phyloP scores from a whole-genome alignment of 2,329 filamentous ascomycete species.

The Curvularia hawaiiensis region DNA sequence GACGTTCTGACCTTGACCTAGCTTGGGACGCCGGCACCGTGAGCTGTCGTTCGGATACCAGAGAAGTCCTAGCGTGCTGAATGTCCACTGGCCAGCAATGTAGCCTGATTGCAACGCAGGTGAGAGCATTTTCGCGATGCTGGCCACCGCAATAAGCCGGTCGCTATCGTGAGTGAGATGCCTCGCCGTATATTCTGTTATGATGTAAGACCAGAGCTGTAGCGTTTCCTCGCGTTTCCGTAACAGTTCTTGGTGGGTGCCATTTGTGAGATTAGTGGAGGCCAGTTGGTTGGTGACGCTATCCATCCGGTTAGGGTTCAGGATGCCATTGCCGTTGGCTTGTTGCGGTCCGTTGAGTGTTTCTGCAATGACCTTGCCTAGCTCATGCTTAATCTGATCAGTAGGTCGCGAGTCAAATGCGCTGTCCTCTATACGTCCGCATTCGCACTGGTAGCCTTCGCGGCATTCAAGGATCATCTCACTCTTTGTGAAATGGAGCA shows the following conservation, averaged over 20 bases:
- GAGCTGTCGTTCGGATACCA: conserved; percentile 44
- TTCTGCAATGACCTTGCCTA: conserved; percentile 32
- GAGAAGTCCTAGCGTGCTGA: conserved; percentile 40
- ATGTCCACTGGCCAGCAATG: conserved; percentile 46
- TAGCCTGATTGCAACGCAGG: conserved; percentile 38
- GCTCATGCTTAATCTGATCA: conserved; percentile 44
- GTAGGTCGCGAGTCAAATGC: conserved; percentile 40
- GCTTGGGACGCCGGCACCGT: conserved; percentile 32
- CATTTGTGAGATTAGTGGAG: conserved; percentile 31
- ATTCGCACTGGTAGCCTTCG: conserved; percentile 45
- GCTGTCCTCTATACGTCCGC: conserved; percentile 39
- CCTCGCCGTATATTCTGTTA: conserved; percentile 45
- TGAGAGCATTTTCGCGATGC: conserved; percentile 37
- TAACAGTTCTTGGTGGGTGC: conserved; percentile 18
- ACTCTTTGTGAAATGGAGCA: conserved; percentile 43
- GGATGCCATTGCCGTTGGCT: conserved; percentile 17
- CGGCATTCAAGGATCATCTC: conserved; percentile 47
- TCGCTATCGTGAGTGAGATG: conserved; percentile 42
- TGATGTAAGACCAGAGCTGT: conserved; percentile 44
- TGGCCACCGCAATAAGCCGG: conserved; percentile 38
- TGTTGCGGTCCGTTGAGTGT: conserved; percentile 15
- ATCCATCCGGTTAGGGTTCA: conserved; percentile 26
- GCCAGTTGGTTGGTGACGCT: conserved; percentile 40
- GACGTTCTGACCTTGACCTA: conserved; percentile 24
- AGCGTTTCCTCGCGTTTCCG: conserved; percentile 35